These are phyloP conservation scores for Debaryomycetaceae sp. DNA, from an alignment of 1,139 yeast genomes.

Conservation along the genomic window DNA sequence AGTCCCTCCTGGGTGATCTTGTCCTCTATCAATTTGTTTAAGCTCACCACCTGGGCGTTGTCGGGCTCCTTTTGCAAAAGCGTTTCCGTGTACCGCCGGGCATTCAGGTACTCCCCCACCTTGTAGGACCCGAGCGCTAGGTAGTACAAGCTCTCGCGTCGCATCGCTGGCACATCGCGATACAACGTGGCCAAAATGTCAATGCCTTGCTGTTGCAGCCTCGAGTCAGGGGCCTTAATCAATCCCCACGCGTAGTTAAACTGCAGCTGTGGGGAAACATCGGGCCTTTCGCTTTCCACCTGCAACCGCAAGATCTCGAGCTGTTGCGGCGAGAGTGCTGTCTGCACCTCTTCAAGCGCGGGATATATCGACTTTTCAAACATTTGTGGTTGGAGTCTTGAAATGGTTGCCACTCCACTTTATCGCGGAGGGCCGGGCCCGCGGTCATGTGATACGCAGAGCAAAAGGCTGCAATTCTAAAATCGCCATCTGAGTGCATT, in stretches of 20 bases:
- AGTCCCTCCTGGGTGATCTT: slow-evolving; percentile 83
- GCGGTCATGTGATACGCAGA: no score
- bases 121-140: slow-evolving; percentile 85
- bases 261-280: slow-evolving; percentile 74
- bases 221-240: slow-evolving; percentile 58
- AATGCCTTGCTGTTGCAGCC: slow-evolving; percentile 76
- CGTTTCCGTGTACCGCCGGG: slow-evolving; percentile 80
- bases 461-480: no score
- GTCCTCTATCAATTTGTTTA: slow-evolving; percentile 76
- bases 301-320: slow-evolving; percentile 72
- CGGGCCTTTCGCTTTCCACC: slow-evolving; percentile 75
- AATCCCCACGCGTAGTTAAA: slow-evolving; percentile 98
- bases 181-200: slow-evolving; percentile 70
- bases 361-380: slow-evolving; percentile 23
- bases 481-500: no score
- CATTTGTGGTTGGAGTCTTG: slow-evolving; percentile 3
- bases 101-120: slow-evolving; percentile 80
- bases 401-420: no score
- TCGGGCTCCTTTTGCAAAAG: slow-evolving; percentile 77
- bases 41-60: slow-evolving; percentile 68
- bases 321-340: slow-evolving; percentile 71
- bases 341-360: slow-evolving; percentile 40
- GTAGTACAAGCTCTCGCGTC: slow-evolving; percentile 88
- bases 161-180: slow-evolving; percentile 72
- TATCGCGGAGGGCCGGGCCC: no score